Evolutionary conservation across 352 stramenopile genomes (phyloP).

Genomic region (Blastocystis sp.): DNA sequence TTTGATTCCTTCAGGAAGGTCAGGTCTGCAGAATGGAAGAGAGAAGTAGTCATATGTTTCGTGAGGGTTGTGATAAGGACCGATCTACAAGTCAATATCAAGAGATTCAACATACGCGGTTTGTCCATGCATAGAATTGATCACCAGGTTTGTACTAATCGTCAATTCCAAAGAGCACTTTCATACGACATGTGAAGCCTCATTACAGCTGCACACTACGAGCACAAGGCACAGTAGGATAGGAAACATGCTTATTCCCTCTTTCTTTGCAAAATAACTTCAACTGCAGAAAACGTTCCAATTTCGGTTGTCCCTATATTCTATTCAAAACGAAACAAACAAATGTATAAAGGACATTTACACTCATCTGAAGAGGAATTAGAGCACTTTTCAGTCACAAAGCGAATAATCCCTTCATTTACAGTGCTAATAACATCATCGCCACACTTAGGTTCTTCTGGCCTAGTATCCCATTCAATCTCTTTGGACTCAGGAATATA

Average conservation of each 20-base stretch:
- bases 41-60: conserved; percentile 99
- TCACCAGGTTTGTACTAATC: conserved; percentile 67
- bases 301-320: too few species aligned
- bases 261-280: not conserved
- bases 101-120: conserved; percentile 25
- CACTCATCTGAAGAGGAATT: not conserved
- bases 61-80: conserved; percentile 92
- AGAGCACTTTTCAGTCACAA: not conserved
- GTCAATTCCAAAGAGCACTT: not conserved
- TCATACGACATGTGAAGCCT: conserved; percentile 33
- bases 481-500: not conserved
- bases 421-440: not conserved
- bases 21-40: conserved; percentile 94
- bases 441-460: not conserved
- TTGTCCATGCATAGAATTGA: conserved; percentile 71
- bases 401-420: not conserved
- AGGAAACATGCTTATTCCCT: not conserved
- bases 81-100: conserved; percentile 76
- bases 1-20: conserved; percentile 79
- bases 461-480: not conserved
- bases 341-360: too few species aligned
- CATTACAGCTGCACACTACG: conserved; percentile 10
- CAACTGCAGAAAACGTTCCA: too few species aligned
- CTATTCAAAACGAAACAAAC: too few species aligned
- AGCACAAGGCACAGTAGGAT: conserved; percentile 7